phyloP scores from a whole-genome alignment of 768 basidiomycete genomes.

The Krasilnikovozyma curviuscula region DNA sequence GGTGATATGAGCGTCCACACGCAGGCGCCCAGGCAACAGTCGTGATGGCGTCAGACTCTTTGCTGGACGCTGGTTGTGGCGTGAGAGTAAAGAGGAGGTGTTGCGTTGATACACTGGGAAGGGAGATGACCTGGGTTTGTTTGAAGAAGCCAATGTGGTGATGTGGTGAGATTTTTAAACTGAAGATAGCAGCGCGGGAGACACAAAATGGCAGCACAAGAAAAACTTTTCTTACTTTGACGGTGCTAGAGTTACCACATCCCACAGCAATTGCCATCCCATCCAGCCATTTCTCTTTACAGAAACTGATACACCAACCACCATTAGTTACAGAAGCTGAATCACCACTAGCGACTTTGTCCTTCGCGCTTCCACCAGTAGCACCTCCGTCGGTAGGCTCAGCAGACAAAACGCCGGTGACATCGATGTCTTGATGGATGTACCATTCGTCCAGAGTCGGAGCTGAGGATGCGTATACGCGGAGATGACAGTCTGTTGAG shows the following conservation, averaged over 20 bases:
- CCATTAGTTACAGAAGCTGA: too few relatives aligned
- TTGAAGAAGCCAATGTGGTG: too few relatives aligned
- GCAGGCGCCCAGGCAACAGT: slow-evolving; percentile 84
- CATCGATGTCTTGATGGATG: slow-evolving; percentile 16
- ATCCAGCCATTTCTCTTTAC: too few relatives aligned
- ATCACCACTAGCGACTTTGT: too few relatives aligned
- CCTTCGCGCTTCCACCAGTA: too few relatives aligned
- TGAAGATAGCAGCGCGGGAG: too few relatives aligned
- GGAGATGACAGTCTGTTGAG: slow-evolving; percentile 64
- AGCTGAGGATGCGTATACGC: slow-evolving; percentile 52
- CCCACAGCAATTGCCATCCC: too few relatives aligned
- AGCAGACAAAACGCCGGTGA: slow-evolving; percentile 20
- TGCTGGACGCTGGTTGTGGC: slow-evolving; percentile 38
- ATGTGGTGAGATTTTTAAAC: too few relatives aligned
- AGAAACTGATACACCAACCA: too few relatives aligned
- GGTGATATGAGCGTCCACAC: slow-evolving; percentile 82
- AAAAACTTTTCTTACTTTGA: too few relatives aligned
- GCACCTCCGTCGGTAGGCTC: slow-evolving; percentile 6
- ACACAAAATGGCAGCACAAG: too few relatives aligned
- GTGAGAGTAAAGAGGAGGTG: slow-evolving; percentile 18
- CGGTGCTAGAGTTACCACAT: too few relatives aligned
- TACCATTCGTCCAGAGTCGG: slow-evolving; percentile 25
- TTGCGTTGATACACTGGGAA: slow-evolving; percentile 36
- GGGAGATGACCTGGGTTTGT: slow-evolving; percentile 47
- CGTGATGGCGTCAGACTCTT: slow-evolving; percentile 40